phyloP scores from a whole-genome alignment of 495 filamentous ascomycete species.

The Xylaria scruposa region DNA sequence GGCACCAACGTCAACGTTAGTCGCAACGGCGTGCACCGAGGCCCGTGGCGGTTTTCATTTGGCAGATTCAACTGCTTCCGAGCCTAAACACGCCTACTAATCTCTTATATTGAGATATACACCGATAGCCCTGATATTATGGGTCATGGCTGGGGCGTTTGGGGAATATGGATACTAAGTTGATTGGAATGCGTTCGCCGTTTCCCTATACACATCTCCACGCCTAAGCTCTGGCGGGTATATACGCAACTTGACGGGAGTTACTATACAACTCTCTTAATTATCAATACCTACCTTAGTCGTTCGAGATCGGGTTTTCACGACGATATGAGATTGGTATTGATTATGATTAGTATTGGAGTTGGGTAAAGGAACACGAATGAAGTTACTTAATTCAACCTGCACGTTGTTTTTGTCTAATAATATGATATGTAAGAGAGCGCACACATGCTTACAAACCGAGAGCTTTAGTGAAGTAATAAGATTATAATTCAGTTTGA shows the following conservation, averaged over 20 bases:
- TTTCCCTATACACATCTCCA: too few species aligned
- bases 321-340: not conserved
- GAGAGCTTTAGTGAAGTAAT: too few species aligned
- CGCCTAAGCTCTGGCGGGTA: not conserved
- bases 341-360: not conserved
- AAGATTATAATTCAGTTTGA: not conserved
- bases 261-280: not conserved
- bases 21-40: slow-evolving; percentile 40
- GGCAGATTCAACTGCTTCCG: slow-evolving; percentile 45
- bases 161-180: too few species aligned
- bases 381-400: not conserved
- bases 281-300: not conserved
- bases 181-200: not conserved
- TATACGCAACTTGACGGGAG: not conserved
- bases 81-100: too few species aligned
- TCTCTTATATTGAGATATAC: too few species aligned
- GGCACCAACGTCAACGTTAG: slow-evolving; percentile 41
- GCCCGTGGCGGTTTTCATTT: slow-evolving; percentile 43
- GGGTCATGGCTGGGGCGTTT: not conserved
- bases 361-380: not conserved
- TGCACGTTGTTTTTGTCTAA: not conserved
- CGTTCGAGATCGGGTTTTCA: not conserved
- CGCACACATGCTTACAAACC: too few species aligned
- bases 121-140: not conserved
- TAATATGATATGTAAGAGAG: not conserved